Conservation (phyloP, 352 stramenopile genomes). For the Phytophthora citrophthora region DNA sequence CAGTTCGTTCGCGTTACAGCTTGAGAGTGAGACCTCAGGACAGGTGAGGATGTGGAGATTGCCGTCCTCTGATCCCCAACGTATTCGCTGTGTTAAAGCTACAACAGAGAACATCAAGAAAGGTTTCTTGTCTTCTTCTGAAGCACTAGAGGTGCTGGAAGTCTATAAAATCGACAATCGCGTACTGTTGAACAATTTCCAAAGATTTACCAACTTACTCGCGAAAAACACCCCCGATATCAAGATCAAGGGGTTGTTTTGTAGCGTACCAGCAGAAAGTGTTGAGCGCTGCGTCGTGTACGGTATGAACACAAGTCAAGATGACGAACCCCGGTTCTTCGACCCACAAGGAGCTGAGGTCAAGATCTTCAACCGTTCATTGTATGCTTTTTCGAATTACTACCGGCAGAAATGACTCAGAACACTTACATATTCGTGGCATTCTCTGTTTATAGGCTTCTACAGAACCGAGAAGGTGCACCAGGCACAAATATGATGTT, state of each 20-base stretch:
- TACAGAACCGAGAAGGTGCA: constrained; percentile 22
- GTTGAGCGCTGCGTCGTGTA: constrained; percentile 68
- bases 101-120: constrained; percentile 77
- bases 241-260: constrained; percentile 86
- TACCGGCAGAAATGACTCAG: background rate
- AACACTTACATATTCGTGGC: background rate
- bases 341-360: constrained; percentile 14
- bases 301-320: constrained; percentile 48
- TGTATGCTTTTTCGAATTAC: constrained; percentile 11
- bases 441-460: constrained; percentile 6
- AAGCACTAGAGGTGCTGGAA: constrained; percentile 64
- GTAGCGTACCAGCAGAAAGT: constrained; percentile 53
- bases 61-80: constrained; percentile 50
- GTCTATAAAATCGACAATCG: constrained; percentile 88
- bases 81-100: constrained; percentile 65
- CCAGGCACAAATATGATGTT: constrained; percentile 29
- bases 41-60: constrained; percentile 64
- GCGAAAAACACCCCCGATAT: constrained; percentile 10
- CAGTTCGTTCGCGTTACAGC: constrained; percentile 67
- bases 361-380: constrained; percentile 47
- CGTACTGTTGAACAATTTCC: constrained; percentile 62
- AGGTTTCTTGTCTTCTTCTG: constrained; percentile 40
- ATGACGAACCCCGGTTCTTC: constrained; percentile 20
- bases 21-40: constrained; percentile 66
- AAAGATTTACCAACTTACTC: constrained; percentile 43